Evolutionary conservation across 306 rosid genomes (phyloP).

Genomic region (Prunus kanzakura): DNA sequence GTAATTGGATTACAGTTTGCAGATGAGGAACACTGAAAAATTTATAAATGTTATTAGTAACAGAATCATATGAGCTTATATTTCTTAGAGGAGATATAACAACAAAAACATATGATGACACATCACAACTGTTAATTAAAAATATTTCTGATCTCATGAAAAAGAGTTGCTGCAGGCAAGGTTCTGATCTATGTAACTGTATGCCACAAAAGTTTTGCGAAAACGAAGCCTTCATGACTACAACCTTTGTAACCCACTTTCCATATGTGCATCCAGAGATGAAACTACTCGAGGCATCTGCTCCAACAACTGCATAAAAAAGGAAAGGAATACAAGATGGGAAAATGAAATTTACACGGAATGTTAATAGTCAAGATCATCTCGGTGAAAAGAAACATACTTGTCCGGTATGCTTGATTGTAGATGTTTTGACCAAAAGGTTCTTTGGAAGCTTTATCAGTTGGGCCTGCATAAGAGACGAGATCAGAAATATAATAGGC

Average conservation of each 20-base stretch:
- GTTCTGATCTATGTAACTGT: background rate
- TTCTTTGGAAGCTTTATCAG: slow-evolving; percentile 76
- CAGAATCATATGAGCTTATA: background rate
- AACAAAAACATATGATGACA: slow-evolving; percentile 2
- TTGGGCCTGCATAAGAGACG: slow-evolving; percentile 50
- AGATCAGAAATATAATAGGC: slow-evolving; percentile 1
- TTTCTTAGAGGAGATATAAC: background rate
- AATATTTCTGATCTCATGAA: background rate
- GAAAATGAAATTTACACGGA: background rate
- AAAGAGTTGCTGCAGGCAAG: background rate
- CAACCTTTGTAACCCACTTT: slow-evolving; percentile 74
- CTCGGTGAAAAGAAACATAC: slow-evolving; percentile 34
- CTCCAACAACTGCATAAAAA: slow-evolving; percentile 60
- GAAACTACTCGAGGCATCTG: slow-evolving; percentile 87
- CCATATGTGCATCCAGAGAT: slow-evolving; percentile 79
- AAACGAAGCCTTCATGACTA: slow-evolving; percentile 13
- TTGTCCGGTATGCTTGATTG: slow-evolving; percentile 74
- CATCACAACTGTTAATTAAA: background rate
- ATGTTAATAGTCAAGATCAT: slow-evolving; percentile 9
- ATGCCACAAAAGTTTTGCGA: background rate
- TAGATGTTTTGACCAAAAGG: slow-evolving; percentile 60
- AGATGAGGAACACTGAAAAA: slow-evolving; percentile 67
- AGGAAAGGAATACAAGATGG: background rate
- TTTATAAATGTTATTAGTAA: background rate
- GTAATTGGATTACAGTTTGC: slow-evolving; percentile 71